Percentiles rank a stretch among this genome's conserved stretches.
Evolutionary conservation across 2,329 filamentous ascomycete genomes (phyloP).

Genomic region (Colletotrichum ledebouriae): DNA sequence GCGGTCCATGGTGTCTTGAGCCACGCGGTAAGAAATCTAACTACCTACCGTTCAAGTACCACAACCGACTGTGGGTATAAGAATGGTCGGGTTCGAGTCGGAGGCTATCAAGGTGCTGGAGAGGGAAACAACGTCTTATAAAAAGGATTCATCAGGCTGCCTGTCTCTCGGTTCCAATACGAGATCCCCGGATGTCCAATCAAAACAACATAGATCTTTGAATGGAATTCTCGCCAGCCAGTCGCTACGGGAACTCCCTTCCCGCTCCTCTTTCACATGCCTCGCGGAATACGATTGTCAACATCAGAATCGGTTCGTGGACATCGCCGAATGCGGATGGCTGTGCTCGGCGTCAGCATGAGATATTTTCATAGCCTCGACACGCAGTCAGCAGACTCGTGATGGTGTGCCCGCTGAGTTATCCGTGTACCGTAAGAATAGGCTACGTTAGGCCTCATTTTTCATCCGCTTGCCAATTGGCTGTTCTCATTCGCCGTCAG

Average conservation of each 20-base stretch:
- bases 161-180: not conserved
- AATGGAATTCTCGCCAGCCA: not conserved
- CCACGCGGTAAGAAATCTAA: no score
- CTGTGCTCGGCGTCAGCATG: slow-evolving; percentile 10
- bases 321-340: slow-evolving; percentile 10
- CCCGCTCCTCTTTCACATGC: slow-evolving; percentile 11
- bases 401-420: slow-evolving; percentile 4
- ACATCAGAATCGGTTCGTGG: not conserved
- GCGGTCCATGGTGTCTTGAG: slow-evolving; percentile 9
- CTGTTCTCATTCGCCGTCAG: not conserved
- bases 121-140: slow-evolving; percentile 9
- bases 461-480: not conserved
- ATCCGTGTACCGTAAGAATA: slow-evolving; percentile 1
- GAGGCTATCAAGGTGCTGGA: not conserved
- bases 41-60: not conserved
- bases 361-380: not conserved
- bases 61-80: not conserved
- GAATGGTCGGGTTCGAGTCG: not conserved
- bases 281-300: not conserved
- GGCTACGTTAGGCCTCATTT: not conserved
- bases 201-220: not conserved
- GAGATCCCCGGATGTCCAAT: slow-evolving; percentile 6
- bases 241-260: slow-evolving; percentile 15
- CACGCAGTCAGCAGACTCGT: slow-evolving; percentile 1
- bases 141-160: not conserved